phyloP scores from a whole-genome alignment of 1,284 basidiomycete genomes.

The Entoloma clypeatum region DNA sequence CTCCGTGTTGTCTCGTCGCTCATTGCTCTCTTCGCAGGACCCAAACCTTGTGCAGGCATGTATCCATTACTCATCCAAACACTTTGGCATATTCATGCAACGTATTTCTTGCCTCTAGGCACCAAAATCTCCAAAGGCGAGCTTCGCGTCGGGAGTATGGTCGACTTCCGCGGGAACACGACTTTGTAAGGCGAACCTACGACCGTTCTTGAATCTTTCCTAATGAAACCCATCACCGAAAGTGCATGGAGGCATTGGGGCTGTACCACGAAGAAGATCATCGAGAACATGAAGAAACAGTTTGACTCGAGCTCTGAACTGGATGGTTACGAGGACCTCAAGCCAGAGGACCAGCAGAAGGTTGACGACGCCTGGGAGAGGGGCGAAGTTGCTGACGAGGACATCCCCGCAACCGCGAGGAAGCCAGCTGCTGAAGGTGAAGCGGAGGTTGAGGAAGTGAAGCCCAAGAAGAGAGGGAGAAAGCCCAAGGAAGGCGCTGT shows the following conservation, averaged over 20 bases:
- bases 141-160: slow-evolving; percentile 71
- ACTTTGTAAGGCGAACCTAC: slow-evolving; percentile 53
- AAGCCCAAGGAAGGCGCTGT: slow-evolving; percentile 32
- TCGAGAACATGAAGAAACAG: slow-evolving; percentile 69
- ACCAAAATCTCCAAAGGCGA: slow-evolving; percentile 70
- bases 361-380: slow-evolving; percentile 67
- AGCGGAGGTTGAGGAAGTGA: too few relatives aligned
- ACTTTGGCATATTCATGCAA: slow-evolving; percentile 13
- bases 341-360: slow-evolving; percentile 60
- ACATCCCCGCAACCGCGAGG: slow-evolving; percentile 30
- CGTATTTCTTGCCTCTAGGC: slow-evolving; percentile 38
- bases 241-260: slow-evolving; percentile 83
- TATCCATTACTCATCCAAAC: slow-evolving; percentile 5
- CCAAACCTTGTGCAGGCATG: slow-evolving; percentile 72
- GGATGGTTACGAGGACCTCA: slow-evolving; percentile 70
- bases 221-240: slow-evolving; percentile 4
- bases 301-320: slow-evolving; percentile 60
- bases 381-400: slow-evolving; percentile 63
- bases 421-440: slow-evolving; percentile 18
- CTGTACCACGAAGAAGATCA: slow-evolving; percentile 67
- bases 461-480: slow-evolving; percentile 32
- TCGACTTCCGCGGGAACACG: slow-evolving; percentile 72
- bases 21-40: slow-evolving; percentile 44
- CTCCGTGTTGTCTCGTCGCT: slow-evolving; percentile 14
- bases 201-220: slow-evolving; percentile 14